Evolutionary conservation across 2,329 filamentous ascomycete genomes (phyloP).

Genomic region (Penicillium glabrum): DNA sequence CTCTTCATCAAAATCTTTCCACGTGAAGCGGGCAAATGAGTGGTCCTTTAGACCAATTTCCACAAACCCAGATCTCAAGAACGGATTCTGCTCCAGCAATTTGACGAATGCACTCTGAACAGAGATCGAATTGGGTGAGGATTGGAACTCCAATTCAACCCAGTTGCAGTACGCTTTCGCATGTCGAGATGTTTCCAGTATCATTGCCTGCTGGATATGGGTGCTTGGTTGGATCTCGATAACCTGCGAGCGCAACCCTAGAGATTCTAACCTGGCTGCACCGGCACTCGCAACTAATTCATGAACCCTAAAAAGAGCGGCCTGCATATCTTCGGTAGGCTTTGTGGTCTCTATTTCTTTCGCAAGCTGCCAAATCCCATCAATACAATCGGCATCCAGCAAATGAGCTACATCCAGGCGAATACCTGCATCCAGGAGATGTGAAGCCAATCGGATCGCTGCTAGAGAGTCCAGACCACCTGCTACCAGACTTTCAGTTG

Average conservation of each 20-base stretch:
- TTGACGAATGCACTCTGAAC: conserved; percentile 52
- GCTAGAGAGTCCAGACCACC: conserved; percentile 67
- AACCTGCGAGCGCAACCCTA: conserved; percentile 20
- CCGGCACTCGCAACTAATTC: conserved; percentile 25
- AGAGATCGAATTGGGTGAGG: conserved; percentile 31
- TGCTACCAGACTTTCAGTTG: conserved; percentile 49
- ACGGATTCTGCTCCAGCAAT: conserved; percentile 59
- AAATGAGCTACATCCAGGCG: conserved; percentile 60
- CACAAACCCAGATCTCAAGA: conserved; percentile 73
- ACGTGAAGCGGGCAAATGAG: conserved; percentile 64
- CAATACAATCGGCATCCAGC: conserved; percentile 56
- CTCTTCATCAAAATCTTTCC: conserved; percentile 50
- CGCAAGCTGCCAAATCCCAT: conserved; percentile 35
- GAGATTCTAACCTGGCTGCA: conserved; percentile 45
- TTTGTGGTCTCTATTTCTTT: conserved; percentile 17
- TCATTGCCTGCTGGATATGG: conserved; percentile 75
- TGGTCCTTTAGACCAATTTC: conserved; percentile 46
- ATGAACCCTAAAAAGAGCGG: conserved; percentile 14
- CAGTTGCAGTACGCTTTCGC: conserved; percentile 73
- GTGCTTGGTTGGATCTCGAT: conserved; percentile 62
- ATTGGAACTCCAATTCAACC: conserved; percentile 62
- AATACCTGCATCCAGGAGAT: conserved; percentile 59
- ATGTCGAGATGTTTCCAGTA: conserved; percentile 67
- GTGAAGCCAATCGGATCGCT: conserved; percentile 64
- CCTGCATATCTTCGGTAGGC: conserved; percentile 20